These are phyloP conservation scores for Pseudogymnoascus sp. DNA, from an alignment of 2,329 filamentous ascomycete species.

Conservation along the genomic window DNA sequence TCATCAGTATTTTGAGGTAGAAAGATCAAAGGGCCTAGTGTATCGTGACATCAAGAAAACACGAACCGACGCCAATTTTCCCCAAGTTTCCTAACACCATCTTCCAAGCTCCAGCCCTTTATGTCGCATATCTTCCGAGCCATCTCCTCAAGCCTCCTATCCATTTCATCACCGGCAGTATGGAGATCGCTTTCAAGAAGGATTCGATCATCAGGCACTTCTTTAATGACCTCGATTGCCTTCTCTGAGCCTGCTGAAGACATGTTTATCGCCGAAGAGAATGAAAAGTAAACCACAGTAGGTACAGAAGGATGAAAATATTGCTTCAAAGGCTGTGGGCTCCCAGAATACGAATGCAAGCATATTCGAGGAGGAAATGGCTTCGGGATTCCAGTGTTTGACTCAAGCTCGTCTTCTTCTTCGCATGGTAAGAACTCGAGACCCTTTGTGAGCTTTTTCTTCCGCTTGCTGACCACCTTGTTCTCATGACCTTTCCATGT, in stretches of 20 bases:
- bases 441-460: conserved; percentile 44
- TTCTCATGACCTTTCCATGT: conserved; percentile 66
- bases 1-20: neutral
- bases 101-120: conserved; percentile 67
- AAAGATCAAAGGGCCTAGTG: neutral
- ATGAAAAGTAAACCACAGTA: conserved; percentile 75
- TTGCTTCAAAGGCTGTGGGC: conserved; percentile 65
- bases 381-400: conserved; percentile 33
- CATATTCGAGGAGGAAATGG: conserved; percentile 84
- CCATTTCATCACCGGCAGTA: conserved; percentile 73
- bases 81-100: conserved; percentile 61
- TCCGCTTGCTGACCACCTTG: conserved; percentile 50
- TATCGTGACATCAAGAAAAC: conserved; percentile 17
- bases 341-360: conserved; percentile 86
- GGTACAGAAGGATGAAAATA: conserved; percentile 70
- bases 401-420: conserved; percentile 30
- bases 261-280: conserved; percentile 78
- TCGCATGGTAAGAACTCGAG: conserved; percentile 24
- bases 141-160: conserved; percentile 65
- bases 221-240: conserved; percentile 54
- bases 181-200: conserved; percentile 89
- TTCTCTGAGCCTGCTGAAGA: conserved; percentile 41
- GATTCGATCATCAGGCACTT: conserved; percentile 68
- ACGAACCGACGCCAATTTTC: conserved; percentile 70
- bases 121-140: conserved; percentile 67